phyloP scores from a whole-genome alignment of 495 filamentous ascomycete species.

The Sordaria brevicollis region DNA sequence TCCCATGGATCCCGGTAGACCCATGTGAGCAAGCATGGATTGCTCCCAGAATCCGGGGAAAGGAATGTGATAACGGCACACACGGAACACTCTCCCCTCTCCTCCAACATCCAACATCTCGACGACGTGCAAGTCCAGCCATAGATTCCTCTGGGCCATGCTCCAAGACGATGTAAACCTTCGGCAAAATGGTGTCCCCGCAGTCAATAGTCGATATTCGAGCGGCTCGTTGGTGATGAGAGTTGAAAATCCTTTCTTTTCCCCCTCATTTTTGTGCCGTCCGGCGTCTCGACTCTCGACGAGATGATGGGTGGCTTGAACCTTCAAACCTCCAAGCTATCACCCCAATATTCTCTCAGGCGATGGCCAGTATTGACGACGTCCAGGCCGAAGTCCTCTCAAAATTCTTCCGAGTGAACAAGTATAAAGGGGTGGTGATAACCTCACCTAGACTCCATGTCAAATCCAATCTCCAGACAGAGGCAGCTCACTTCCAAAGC shows the following conservation, averaged over 20 bases:
- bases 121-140: neutral
- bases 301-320: neutral
- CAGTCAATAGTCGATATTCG: neutral
- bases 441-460: neutral
- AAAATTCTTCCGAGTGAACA: neutral
- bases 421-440: neutral
- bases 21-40: neutral
- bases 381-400: neutral
- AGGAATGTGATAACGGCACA: neutral
- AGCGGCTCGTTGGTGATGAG: neutral
- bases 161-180: neutral
- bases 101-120: neutral
- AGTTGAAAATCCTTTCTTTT: neutral
- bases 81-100: neutral
- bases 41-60: neutral
- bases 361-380: neutral
- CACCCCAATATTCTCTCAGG: neutral
- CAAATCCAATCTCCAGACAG: neutral
- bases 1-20: neutral
- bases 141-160: neutral
- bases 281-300: no score
- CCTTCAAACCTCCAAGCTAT: neutral
- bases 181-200: neutral
- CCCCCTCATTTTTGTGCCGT: neutral
- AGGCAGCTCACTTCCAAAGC: neutral